Base-by-base conservation (phyloP, 345 rosid species). In the Triadica sebifera region DNA sequence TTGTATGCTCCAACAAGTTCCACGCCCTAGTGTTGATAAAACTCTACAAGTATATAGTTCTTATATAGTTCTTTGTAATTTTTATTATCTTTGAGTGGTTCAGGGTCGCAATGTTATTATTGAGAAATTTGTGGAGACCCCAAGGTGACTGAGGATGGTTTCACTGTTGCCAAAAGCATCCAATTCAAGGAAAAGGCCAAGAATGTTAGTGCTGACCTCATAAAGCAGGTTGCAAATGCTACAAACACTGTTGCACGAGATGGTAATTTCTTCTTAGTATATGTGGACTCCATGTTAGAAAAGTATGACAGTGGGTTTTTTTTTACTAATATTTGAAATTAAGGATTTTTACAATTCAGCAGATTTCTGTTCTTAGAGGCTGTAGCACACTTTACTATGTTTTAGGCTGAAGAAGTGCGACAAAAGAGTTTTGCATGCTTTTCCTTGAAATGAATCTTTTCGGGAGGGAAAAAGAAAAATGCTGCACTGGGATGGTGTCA, bases 121-220 rank as follows among this genome's bases (percentile, higher is more conserved):
- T 68, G 98, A 94, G 81, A 69, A 71, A 83, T 85, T 69, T 50
- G 34, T 25, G 89, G 92, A 5, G 80, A 65, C 77, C 97, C 95
- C 49, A 90, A 89, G 88, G 87, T 94, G 70, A 94, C 98, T 52
- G 90, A 94, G 84, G 98, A 94, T 73, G 95, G 97, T 78, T 96
- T 89, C 67, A 90, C 97, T 24, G 97, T 94, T 56, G 97, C 97
- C 74, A 92, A 87, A 82, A 92, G 97, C 82, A 90, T 92, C 75
- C 78, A 81, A 41, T 92, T 92, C 74, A 75, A 87, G 75, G 89
- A 85, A 46, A 94, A 85, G 76, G 89, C 90, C 62, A 92, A 94
- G 84, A 86, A 92, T 81, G 80, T 94, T 45, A 97, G 98, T 65
- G 98, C 96, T 0, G 91, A 88, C 70, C 89, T 94, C 71, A 91